A percentile compares a stretch with the other conserved stretches of the same genome.
These are phyloP conservation scores for Colletotrichum spinosum DNA, from an alignment of 2,329 filamentous ascomycete species.

Conservation along the genomic window DNA sequence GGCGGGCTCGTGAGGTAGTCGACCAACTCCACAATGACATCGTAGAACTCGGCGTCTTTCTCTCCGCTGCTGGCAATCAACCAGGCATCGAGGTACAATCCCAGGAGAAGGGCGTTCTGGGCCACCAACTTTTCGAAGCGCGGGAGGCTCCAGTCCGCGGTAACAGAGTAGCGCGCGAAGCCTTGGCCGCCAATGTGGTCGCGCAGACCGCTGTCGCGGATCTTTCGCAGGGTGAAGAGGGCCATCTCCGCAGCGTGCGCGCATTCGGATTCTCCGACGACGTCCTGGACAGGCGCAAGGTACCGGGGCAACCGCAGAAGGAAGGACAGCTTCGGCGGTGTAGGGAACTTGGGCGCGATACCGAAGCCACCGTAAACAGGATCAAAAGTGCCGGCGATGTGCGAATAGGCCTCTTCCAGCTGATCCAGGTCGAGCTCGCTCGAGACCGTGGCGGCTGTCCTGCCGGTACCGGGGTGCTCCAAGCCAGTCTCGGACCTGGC, in stretches of 20 bases:
- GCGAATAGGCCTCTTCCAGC: conserved; percentile 87
- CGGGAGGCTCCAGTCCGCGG: conserved; percentile 90
- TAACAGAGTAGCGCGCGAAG: conserved; percentile 84
- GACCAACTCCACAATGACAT: conserved; percentile 83
- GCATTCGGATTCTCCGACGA: conserved; percentile 88
- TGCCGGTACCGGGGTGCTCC: conserved; percentile 39
- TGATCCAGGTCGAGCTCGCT: conserved; percentile 89
- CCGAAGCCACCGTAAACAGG: conserved; percentile 83
- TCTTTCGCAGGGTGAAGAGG: conserved; percentile 81
- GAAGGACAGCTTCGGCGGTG: conserved; percentile 86
- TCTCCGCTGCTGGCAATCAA: conserved; percentile 60
- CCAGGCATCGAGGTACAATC: conserved; percentile 89
- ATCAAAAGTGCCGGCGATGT: conserved; percentile 87
- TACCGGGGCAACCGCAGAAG: conserved; percentile 80
- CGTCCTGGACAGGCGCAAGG: conserved; percentile 79
- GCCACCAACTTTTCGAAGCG: conserved; percentile 98
- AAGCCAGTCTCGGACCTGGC: conserved; percentile 39
- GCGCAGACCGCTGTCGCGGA: conserved; percentile 67
- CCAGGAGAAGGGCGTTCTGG: conserved; percentile 88
- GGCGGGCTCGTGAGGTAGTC: conserved; percentile 84
- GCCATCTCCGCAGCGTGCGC: conserved; percentile 82
- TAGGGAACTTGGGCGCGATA: conserved; percentile 87
- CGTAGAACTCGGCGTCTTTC: conserved; percentile 77
- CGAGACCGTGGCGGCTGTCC: conserved; percentile 48
- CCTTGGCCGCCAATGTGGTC: conserved; percentile 67